Evolutionary conservation across 305 asterid species (phyloP).

Genomic region (Fraxinus ornus): DNA sequence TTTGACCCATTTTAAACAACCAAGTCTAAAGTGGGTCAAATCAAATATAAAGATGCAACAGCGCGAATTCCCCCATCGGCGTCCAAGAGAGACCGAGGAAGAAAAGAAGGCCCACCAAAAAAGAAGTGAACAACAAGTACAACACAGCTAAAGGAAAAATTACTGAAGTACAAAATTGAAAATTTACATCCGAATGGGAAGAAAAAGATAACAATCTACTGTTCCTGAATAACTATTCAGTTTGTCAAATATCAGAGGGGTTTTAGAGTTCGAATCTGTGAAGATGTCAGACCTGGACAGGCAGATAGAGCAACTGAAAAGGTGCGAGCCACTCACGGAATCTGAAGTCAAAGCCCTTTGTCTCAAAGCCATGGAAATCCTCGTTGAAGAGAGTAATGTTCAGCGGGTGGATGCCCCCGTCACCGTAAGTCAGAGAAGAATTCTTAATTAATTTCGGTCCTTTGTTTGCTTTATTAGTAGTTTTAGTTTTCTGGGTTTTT

Average conservation of each 20-base stretch:
- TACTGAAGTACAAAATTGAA: not conserved
- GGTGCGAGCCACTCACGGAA: conserved; percentile 90
- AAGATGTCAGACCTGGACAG: conserved; percentile 87
- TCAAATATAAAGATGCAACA: conserved; percentile 23
- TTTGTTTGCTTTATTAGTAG: not conserved
- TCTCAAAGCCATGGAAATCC: conserved; percentile 93
- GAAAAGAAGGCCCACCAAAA: conserved; percentile 17
- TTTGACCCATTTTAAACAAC: not conserved
- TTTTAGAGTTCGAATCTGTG: not conserved
- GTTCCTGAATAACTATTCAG: not conserved
- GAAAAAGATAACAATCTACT: not conserved
- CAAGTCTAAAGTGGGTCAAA: conserved; percentile 10
- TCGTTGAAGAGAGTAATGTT: conserved; percentile 94
- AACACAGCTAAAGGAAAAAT: conserved; percentile 14
- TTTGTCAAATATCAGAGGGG: not conserved
- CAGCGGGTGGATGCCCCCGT: conserved; percentile 93
- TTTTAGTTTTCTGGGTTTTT: not conserved
- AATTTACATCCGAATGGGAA: not conserved
- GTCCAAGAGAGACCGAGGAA: not conserved
- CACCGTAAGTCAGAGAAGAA: conserved; percentile 45
- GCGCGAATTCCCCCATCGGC: not conserved
- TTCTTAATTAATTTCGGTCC: not conserved
- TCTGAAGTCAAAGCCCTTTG: conserved; percentile 88
- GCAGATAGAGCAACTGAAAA: conserved; percentile 88
- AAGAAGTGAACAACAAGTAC: conserved; percentile 17